A percentile compares a stretch with the other conserved stretches of the same genome.
Evolutionary conservation across 805 yeast genomes (phyloP).

Genomic region (Kregervanrija pseudodelftensis): DNA sequence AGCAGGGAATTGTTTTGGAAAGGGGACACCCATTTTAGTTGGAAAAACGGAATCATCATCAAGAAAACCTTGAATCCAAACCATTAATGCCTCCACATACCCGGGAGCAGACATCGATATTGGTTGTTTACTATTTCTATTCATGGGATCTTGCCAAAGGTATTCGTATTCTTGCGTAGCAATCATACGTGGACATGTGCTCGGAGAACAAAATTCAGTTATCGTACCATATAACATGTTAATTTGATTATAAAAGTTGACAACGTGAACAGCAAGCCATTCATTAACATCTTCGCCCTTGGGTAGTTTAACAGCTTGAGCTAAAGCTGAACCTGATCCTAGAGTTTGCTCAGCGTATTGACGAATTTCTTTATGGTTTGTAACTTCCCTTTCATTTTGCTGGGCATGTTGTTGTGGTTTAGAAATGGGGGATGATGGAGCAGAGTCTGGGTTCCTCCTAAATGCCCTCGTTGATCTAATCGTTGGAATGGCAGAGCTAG

Average conservation of each 20-base stretch:
- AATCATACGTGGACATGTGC: slow-evolving; percentile 93
- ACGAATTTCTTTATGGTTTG: slow-evolving; percentile 64
- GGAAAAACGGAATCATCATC: slow-evolving; percentile 92
- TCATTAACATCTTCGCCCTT: slow-evolving; percentile 87
- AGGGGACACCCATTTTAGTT: slow-evolving; percentile 82
- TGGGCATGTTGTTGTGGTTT: slow-evolving; percentile 12
- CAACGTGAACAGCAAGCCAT: slow-evolving; percentile 98
- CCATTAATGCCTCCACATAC: slow-evolving; percentile 87
- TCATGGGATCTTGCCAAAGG: slow-evolving; percentile 82
- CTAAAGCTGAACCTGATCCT: slow-evolving; percentile 85
- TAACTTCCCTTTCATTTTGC: slow-evolving; percentile 14
- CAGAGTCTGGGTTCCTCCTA: slow-evolving; percentile 23
- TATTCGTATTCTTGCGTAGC: slow-evolving; percentile 97
- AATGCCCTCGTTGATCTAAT: slow-evolving; percentile 29
- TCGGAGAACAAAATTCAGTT: slow-evolving; percentile 93
- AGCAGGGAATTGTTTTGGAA: slow-evolving; percentile 75
- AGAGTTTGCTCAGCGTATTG: slow-evolving; percentile 90
- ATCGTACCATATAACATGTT: slow-evolving; percentile 95
- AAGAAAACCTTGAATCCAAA: slow-evolving; percentile 88
- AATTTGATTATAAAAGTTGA: slow-evolving; percentile 91
- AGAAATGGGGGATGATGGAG: slow-evolving; percentile 18
- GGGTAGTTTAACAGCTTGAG: slow-evolving; percentile 90
- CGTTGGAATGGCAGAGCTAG: slow-evolving; percentile 26
- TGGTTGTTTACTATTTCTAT: slow-evolving; percentile 55
- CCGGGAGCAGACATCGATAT: slow-evolving; percentile 89